Percentiles rank a stretch among this genome's conserved stretches.
Evolutionary conservation across 2,329 filamentous ascomycete species (phyloP).

Genomic region (Elsinoe necatrix): DNA sequence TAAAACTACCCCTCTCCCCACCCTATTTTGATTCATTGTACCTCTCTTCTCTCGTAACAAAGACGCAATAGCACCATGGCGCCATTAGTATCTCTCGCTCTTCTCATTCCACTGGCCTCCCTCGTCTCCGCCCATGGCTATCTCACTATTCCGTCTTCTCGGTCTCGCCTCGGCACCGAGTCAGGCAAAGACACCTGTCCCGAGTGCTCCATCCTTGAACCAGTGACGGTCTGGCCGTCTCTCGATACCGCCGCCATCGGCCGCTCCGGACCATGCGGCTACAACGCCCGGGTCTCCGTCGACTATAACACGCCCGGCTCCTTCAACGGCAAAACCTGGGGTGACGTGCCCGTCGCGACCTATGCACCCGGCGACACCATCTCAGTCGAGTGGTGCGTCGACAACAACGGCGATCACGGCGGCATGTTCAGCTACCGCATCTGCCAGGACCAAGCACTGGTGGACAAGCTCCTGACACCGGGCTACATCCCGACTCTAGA

Average conservation of each 20-base stretch:
- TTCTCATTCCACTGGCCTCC: not conserved
- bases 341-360: not conserved
- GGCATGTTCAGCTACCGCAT: constrained; percentile 9
- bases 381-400: constrained; percentile 7
- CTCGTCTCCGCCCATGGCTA: constrained; percentile 5
- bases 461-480: not conserved
- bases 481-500: not conserved
- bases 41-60: no score
- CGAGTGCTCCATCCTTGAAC: constrained; percentile 9
- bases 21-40: no score
- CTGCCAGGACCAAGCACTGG: constrained; percentile 12
- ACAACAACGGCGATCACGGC: constrained; percentile 12
- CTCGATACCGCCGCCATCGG: constrained; percentile 12
- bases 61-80: not conserved
- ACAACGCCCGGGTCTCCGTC: constrained; percentile 5
- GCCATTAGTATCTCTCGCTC: not conserved
- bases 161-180: constrained; percentile 8
- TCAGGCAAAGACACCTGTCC: constrained; percentile 12
- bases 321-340: constrained; percentile 8
- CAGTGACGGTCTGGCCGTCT: not conserved
- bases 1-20: no score
- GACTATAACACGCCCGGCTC: constrained; percentile 11
- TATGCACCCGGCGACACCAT: not conserved
- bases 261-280: constrained; percentile 13
- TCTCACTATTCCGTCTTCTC: constrained; percentile 8